Conservation (phyloP, 768 basidiomycete species). For the Hypholoma fasciculare region DNA sequence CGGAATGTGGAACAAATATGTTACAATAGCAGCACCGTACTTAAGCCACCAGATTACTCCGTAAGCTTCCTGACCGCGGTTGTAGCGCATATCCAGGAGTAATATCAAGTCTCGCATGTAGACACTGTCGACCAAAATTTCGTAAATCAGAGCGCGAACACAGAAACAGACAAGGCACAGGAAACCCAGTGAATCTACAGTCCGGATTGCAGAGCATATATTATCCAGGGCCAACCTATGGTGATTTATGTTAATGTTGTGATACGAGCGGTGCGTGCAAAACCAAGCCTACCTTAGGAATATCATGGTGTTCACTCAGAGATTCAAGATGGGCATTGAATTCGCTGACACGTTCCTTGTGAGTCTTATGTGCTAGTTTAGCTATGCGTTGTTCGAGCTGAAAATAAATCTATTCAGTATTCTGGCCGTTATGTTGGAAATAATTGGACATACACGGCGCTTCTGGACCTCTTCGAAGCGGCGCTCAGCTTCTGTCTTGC, state of each 20-base stretch:
- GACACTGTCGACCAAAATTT: not conserved
- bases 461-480: slow-evolving; percentile 89
- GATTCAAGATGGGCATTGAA: slow-evolving; percentile 86
- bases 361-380: slow-evolving; percentile 79
- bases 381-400: slow-evolving; percentile 76
- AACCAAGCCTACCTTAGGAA: slow-evolving; percentile 68
- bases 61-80: not conserved
- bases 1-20: slow-evolving; percentile 48
- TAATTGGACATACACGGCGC: slow-evolving; percentile 56
- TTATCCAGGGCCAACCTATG: slow-evolving; percentile 87
- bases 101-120: not conserved
- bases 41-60: slow-evolving; percentile 2
- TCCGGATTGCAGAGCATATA: slow-evolving; percentile 2
- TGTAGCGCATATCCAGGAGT: not conserved
- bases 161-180: not conserved
- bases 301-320: slow-evolving; percentile 92
- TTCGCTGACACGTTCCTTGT: slow-evolving; percentile 92
- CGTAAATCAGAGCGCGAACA: not conserved
- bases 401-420: slow-evolving; percentile 9
- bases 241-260: not conserved
- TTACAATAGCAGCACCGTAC: slow-evolving; percentile 39
- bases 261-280: slow-evolving; percentile 5
- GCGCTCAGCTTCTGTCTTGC: slow-evolving; percentile 85
- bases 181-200: not conserved
- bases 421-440: not conserved